Conservation (phyloP, 768 basidiomycete species). For the Russula griseocarnosa region DNA sequence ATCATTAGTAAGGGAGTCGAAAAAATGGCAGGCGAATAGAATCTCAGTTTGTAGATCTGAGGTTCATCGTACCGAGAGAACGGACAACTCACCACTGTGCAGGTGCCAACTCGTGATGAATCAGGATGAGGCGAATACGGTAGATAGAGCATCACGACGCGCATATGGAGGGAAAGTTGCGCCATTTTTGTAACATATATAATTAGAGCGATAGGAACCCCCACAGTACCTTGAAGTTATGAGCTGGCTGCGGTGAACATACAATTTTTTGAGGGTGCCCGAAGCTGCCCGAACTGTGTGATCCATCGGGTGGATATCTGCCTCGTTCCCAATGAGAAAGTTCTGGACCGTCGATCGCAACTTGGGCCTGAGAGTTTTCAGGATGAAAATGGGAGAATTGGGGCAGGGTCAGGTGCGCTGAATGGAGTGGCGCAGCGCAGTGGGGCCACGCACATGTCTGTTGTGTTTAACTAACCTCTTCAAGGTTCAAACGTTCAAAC, state of each 20-base stretch:
- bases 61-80: neutral
- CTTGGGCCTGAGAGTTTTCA: no score
- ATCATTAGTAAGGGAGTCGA: no score
- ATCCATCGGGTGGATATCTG: no score
- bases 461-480: neutral
- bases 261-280: neutral
- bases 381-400: neutral
- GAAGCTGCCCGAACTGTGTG: neutral
- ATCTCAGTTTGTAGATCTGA: neutral
- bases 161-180: neutral
- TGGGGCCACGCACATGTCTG: neutral
- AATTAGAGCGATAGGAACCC: neutral
- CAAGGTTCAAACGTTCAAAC: slow-evolving; percentile 1
- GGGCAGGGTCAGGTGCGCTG: neutral
- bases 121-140: neutral
- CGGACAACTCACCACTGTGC: neutral
- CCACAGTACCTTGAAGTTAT: no score
- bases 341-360: neutral
- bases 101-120: neutral
- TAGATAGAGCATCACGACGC: neutral
- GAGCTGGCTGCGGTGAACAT: no score
- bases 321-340: neutral
- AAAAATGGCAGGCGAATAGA: no score
- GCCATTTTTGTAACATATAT: neutral
- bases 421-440: neutral